phyloP scores from a whole-genome alignment of 495 filamentous ascomycete genomes.

The Neurospora cerealis region DNA sequence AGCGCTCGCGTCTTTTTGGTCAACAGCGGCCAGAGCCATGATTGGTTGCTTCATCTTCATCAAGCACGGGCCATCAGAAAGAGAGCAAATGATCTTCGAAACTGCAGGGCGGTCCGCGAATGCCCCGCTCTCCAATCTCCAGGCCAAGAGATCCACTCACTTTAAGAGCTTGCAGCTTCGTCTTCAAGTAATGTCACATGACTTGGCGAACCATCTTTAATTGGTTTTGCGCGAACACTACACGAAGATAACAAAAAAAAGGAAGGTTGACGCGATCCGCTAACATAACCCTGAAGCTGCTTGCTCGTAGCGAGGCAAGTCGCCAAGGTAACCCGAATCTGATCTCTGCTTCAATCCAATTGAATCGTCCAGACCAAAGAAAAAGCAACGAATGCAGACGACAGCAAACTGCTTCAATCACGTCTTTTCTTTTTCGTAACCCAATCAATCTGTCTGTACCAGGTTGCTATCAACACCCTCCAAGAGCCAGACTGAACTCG shows the following conservation, averaged over 20 bases:
- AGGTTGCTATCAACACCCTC: background rate
- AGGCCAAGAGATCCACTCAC: background rate
- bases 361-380: background rate
- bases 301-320: background rate
- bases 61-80: background rate
- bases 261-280: background rate
- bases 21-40: background rate
- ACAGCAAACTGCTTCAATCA: background rate
- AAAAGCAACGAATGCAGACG: background rate
- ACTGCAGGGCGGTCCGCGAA: background rate
- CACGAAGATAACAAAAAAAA: background rate
- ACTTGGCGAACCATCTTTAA: constrained; percentile 16
- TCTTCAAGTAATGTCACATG: constrained; percentile 11
- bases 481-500: background rate
- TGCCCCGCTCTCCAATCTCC: background rate
- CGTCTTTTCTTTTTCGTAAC: background rate
- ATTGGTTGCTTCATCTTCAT: background rate
- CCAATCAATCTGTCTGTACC: background rate
- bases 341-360: background rate
- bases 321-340: background rate
- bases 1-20: background rate
- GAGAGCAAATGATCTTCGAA: background rate
- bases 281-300: background rate
- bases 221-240: constrained; percentile 6
- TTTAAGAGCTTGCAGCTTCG: background rate